A percentile compares a stretch with the other conserved stretches of the same genome.
These are phyloP conservation scores for Oryza nivara DNA, from an alignment of 176 grass and related monocot genomes.

Conservation along the genomic window DNA sequence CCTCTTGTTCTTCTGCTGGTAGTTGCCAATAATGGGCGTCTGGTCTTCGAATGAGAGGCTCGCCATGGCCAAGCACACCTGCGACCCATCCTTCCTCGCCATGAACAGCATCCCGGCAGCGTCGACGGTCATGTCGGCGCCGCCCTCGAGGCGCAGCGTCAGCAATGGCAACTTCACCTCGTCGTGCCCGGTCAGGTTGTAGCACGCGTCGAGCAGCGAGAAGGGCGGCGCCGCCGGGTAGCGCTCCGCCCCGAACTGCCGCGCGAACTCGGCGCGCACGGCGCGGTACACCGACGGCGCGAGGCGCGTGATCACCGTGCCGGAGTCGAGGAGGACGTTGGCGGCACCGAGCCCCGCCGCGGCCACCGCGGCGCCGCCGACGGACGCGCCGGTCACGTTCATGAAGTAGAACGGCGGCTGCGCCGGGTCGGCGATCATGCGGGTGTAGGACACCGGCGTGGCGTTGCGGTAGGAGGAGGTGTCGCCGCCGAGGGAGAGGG, in stretches of 20 bases:
- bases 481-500: slow-evolving; percentile 68
- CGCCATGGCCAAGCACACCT: slow-evolving; percentile 84
- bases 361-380: slow-evolving; percentile 49
- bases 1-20: slow-evolving; percentile 98
- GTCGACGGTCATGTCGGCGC: slow-evolving; percentile 59
- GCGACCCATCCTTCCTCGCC: slow-evolving; percentile 81
- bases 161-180: slow-evolving; percentile 77
- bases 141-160: slow-evolving; percentile 66
- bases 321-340: slow-evolving; percentile 87
- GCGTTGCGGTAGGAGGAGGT: slow-evolving; percentile 51
- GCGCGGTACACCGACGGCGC: slow-evolving; percentile 76
- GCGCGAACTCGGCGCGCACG: slow-evolving; percentile 67
- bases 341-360: slow-evolving; percentile 49
- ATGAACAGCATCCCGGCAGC: slow-evolving; percentile 79
- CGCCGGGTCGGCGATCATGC: slow-evolving; percentile 74
- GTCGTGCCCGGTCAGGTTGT: slow-evolving; percentile 66
- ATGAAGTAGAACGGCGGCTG: slow-evolving; percentile 90
- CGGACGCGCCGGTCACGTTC: slow-evolving; percentile 69
- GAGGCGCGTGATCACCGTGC: slow-evolving; percentile 87
- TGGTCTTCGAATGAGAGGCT: slow-evolving; percentile 79
- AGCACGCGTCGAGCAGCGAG: slow-evolving; percentile 90
- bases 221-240: slow-evolving; percentile 62
- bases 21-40: slow-evolving; percentile 81
- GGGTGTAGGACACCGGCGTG: slow-evolving; percentile 65
- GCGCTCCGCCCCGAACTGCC: slow-evolving; percentile 44